Evolutionary conservation across 225 moss, liverwort and hornwort genomes (phyloP).

Genomic region (Thuidium tamariscinum): DNA sequence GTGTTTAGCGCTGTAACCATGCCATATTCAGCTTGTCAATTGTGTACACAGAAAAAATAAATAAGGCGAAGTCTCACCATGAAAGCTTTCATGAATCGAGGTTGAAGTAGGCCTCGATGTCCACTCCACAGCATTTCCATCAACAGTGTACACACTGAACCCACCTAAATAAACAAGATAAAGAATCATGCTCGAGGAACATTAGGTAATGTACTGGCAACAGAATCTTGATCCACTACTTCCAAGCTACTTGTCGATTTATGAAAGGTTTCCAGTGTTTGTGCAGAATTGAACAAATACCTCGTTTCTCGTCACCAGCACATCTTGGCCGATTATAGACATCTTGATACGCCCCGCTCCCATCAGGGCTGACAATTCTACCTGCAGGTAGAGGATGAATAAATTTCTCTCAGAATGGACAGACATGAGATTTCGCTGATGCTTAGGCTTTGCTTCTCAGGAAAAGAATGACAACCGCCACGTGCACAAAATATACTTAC

Average conservation of each 20-base stretch:
- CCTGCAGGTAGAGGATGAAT: background rate
- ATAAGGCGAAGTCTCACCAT: conserved; percentile 18
- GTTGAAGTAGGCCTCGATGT: conserved; percentile 31
- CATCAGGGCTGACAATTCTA: conserved; percentile 26
- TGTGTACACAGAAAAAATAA: background rate
- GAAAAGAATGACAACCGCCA: background rate
- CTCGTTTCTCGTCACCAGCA: conserved; percentile 45
- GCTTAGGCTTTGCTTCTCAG: background rate
- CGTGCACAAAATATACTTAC: background rate
- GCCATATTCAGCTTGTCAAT: background rate
- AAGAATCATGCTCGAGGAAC: background rate
- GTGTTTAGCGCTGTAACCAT: background rate
- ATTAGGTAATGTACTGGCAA: background rate
- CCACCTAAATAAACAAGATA: conserved; percentile 18
- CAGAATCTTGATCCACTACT: background rate
- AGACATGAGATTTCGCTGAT: background rate
- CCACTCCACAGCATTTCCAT: conserved; percentile 28
- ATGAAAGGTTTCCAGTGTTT: background rate
- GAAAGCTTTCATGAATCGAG: conserved; percentile 34
- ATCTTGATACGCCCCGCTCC: conserved; percentile 41
- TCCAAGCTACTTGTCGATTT: background rate
- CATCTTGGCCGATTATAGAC: conserved; percentile 41
- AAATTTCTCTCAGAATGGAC: background rate
- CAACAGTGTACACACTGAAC: conserved; percentile 38
- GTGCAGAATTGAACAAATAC: background rate